phyloP scores from a whole-genome alignment of 257 asterid species.

The Solanum bukasovii region DNA sequence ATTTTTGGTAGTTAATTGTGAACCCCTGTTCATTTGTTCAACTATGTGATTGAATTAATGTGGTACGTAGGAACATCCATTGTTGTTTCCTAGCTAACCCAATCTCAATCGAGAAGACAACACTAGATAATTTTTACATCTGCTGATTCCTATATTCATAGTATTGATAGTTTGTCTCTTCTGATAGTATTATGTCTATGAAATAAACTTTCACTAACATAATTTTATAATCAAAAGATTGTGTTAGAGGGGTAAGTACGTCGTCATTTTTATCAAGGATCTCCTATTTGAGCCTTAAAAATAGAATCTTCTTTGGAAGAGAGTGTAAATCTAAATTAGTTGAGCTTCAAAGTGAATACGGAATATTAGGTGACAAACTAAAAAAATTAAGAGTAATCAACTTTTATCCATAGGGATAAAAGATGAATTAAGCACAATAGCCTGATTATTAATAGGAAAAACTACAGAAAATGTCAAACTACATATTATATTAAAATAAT shows the following conservation, averaged over 20 bases:
- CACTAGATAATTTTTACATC: too few species aligned
- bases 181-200: background rate
- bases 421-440: background rate
- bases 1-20: background rate
- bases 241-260: background rate
- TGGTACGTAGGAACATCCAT: too few species aligned
- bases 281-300: background rate
- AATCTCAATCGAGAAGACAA: too few species aligned
- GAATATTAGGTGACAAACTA: background rate
- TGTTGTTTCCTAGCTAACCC: too few species aligned
- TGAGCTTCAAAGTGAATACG: fast-evolving
- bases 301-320: background rate
- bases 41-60: too few species aligned
- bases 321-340: background rate
- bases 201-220: background rate
- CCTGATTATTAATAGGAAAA: too few species aligned
- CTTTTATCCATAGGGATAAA: background rate
- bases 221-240: background rate
- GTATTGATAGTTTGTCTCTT: background rate
- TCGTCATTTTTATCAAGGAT: fast-evolving
- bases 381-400: background rate
- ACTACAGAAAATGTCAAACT: too few species aligned
- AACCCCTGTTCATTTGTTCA: too few species aligned
- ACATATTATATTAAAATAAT: too few species aligned
- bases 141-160: background rate